A percentile compares a stretch with the other conserved stretches of the same genome.
Conservation (phyloP, 2,329 filamentous ascomycete genomes). For the Ceratocystis huliohia region DNA sequence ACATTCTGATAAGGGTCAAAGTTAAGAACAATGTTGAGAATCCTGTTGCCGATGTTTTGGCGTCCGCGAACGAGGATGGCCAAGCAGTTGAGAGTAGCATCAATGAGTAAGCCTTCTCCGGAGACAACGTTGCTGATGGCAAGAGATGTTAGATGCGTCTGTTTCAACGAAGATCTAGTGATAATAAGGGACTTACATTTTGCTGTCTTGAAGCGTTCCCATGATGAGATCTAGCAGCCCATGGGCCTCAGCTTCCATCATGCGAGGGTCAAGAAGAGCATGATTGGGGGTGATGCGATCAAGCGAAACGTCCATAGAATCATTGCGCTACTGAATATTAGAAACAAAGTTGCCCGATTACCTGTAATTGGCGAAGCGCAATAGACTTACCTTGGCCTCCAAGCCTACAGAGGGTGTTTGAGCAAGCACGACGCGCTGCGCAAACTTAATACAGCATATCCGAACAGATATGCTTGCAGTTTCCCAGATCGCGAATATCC, state of each 20-base stretch:
- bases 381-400: conserved; percentile 61
- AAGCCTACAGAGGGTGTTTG: conserved; percentile 74
- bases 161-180: background rate
- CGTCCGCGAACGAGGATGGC: conserved; percentile 71
- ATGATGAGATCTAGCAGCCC: conserved; percentile 84
- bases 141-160: conserved; percentile 15
- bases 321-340: conserved; percentile 31
- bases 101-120: conserved; percentile 78
- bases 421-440: conserved; percentile 80
- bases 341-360: conserved; percentile 18
- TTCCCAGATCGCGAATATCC: conserved; percentile 83
- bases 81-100: conserved; percentile 81
- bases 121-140: conserved; percentile 20
- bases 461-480: conserved; percentile 60
- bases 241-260: conserved; percentile 83
- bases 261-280: conserved; percentile 61
- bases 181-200: conserved; percentile 10
- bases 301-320: conserved; percentile 63
- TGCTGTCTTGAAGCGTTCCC: conserved; percentile 67
- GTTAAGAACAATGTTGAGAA: conserved; percentile 70
- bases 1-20: conserved; percentile 80
- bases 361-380: background rate
- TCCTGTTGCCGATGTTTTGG: conserved; percentile 69
- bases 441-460: conserved; percentile 95
- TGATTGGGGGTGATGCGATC: conserved; percentile 76